These are phyloP conservation scores for Agrocybe pediades DNA, from an alignment of 768 basidiomycete species.

Conservation along the genomic window DNA sequence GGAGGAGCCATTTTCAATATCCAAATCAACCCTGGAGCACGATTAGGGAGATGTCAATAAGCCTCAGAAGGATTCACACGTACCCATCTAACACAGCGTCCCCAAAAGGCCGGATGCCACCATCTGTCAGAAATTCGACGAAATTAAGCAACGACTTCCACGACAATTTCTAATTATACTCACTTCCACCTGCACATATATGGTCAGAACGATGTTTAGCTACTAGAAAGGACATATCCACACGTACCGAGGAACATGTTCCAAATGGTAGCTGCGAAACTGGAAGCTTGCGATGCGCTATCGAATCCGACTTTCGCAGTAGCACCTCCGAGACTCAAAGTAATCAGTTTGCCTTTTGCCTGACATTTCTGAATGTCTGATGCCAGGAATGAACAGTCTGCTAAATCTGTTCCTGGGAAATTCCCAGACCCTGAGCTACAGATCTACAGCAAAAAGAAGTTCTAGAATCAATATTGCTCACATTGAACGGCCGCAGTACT, in stretches of 20 bases:
- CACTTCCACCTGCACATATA: constrained; percentile 30
- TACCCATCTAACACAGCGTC: constrained; percentile 71
- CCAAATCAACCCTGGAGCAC: constrained; percentile 57
- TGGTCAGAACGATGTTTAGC: constrained; percentile 1
- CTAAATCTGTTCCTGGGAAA: constrained; percentile 65
- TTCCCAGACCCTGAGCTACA: constrained; percentile 50
- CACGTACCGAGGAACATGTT: constrained; percentile 61
- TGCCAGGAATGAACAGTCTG: constrained; percentile 63
- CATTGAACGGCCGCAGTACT: constrained; percentile 4
- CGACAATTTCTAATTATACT: constrained; percentile 10
- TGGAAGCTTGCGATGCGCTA: constrained; percentile 50
- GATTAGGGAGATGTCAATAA: neutral
- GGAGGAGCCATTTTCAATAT: constrained; percentile 65
- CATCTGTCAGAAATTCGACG: constrained; percentile 23
- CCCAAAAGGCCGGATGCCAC: constrained; percentile 64
- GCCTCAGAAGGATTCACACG: constrained; percentile 2
- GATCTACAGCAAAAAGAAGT: constrained; percentile 36
- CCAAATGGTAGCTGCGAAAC: constrained; percentile 68
- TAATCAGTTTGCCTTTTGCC: constrained; percentile 55
- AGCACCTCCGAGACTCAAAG: constrained; percentile 58
- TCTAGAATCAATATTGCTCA: neutral
- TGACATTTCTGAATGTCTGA: constrained; percentile 68
- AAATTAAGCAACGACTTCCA: neutral
- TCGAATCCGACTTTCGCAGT: constrained; percentile 58
- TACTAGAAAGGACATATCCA: neutral